These are phyloP conservation scores for Kalaharituber pfeilii DNA, from an alignment of 2,329 filamentous ascomycete genomes.

Conservation along the genomic window DNA sequence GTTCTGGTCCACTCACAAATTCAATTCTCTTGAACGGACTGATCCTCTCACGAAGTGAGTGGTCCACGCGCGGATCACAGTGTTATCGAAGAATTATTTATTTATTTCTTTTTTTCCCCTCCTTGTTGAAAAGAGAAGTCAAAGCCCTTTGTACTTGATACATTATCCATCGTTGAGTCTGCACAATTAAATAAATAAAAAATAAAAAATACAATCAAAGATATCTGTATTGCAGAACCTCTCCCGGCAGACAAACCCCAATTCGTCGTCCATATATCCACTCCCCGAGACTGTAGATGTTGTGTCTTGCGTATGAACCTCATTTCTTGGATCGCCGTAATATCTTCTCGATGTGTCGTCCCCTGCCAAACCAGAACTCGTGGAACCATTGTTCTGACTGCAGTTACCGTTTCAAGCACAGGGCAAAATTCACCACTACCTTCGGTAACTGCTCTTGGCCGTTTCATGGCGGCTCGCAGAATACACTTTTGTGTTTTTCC, in stretches of 20 bases:
- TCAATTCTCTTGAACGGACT: too few species aligned
- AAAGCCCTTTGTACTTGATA: too few species aligned
- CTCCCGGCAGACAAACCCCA: background rate
- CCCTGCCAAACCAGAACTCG: background rate
- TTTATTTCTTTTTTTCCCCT: too few species aligned
- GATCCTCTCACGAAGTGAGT: too few species aligned
- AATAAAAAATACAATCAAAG: too few species aligned
- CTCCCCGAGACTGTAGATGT: background rate
- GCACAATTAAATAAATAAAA: too few species aligned
- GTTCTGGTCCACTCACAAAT: too few species aligned
- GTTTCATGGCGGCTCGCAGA: background rate
- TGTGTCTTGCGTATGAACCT: background rate
- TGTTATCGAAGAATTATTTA: too few species aligned
- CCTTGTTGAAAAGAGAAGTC: too few species aligned
- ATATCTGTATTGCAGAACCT: too few species aligned
- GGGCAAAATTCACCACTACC: background rate
- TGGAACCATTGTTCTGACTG: background rate
- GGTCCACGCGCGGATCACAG: too few species aligned
- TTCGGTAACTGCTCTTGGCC: background rate
- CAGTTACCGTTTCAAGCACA: background rate
- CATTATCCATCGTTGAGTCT: too few species aligned
- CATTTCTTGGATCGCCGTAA: background rate
- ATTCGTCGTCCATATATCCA: background rate
- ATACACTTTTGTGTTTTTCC: background rate
- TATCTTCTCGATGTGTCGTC: background rate